Base-by-base conservation (phyloP, 2,329 filamentous ascomycete species). In the Microthyrium microscopicum region DNA sequence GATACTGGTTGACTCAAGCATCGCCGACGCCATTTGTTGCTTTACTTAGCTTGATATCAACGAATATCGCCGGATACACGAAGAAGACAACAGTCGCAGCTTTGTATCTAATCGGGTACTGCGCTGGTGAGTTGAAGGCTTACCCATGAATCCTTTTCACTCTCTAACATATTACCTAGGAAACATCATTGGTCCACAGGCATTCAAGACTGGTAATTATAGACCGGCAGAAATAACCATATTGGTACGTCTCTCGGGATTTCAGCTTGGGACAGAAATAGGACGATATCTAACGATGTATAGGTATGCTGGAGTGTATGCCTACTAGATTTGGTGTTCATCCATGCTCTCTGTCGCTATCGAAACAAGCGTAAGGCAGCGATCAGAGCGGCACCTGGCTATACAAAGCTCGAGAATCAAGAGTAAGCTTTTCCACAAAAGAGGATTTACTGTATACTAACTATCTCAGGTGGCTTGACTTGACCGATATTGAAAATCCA, bases 401-500 rank as follows among this genome's bases (percentile, higher is more conserved):
- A 79, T 47, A 56, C 59, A 17, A 72, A 64, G 50, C 40, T 77
- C 34, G 68, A 72, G 48, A 76, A 77, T 40, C 72, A 77, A 50
- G 74, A 77, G 58, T 77, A 48, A 40, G 42, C 39, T 16, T 26
- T 26, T 13, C 6, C 21, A 17, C 19, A 20, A 6, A 9, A 18
- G 18, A 18, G 20, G n/a, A 8, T 33, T 30, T 38, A 13, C 6
- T 26, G 2, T 5, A 6, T 31, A 15, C 19, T 13, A 27, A 20
- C 13, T 13, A 21, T 9, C 8, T 12, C 13, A 59, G 55, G 36
- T 63, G 68, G 53, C 56, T 70, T 36, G 73, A 79, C 46, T 50
- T 78, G 40, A 78, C 73, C 4, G 74, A 79, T 46, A 54, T 60
- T 35, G 73, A 79, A 56, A 79, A 76, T 39, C n/a, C n/a, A n/a